Percentiles rank a stretch among this genome's conserved stretches.
Conservation (phyloP, 1,284 basidiomycete species). For the Pyrrhoderma lamaoense region DNA sequence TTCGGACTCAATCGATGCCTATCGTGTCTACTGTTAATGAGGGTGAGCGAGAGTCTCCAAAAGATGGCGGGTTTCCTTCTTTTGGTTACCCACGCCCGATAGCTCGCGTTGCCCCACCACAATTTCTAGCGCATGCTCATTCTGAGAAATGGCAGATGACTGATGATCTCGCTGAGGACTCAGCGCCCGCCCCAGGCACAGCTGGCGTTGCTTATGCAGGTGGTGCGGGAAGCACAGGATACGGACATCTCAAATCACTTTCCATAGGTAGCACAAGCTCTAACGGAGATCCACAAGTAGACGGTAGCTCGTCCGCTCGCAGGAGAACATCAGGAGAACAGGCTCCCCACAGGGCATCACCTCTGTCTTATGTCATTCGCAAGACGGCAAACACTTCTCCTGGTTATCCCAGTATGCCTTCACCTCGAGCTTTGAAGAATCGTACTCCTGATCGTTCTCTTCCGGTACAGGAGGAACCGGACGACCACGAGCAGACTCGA, state of each 20-base stretch:
- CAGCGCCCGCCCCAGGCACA: slow-evolving; percentile 32
- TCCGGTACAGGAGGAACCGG: slow-evolving; percentile 69
- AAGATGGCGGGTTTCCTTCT: neutral
- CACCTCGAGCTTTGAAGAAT: slow-evolving; percentile 47
- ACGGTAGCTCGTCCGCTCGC: neutral
- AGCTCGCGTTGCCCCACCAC: slow-evolving; percentile 43
- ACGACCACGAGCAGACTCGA: slow-evolving; percentile 37
- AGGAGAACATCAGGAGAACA: slow-evolving; percentile 20
- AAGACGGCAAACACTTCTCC: slow-evolving; percentile 34
- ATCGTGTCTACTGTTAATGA: slow-evolving; percentile 38
- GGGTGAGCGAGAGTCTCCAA: neutral
- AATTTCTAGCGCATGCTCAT: slow-evolving; percentile 46
- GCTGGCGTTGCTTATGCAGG: slow-evolving; percentile 47
- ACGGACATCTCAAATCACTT: slow-evolving; percentile 13
- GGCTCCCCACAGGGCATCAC: slow-evolving; percentile 25
- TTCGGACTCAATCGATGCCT: slow-evolving; percentile 56
- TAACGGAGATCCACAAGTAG: neutral
- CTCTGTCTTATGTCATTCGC: slow-evolving; percentile 33
- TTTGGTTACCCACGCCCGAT: slow-evolving; percentile 8
- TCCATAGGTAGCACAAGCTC: neutral
- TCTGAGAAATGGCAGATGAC: slow-evolving; percentile 58
- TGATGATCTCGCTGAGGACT: slow-evolving; percentile 56
- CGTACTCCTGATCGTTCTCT: slow-evolving; percentile 67
- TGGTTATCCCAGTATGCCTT: slow-evolving; percentile 42
- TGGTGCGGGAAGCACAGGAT: slow-evolving; percentile 32